Conservation (phyloP, 768 basidiomycete species). For the Mycena filopes region DNA sequence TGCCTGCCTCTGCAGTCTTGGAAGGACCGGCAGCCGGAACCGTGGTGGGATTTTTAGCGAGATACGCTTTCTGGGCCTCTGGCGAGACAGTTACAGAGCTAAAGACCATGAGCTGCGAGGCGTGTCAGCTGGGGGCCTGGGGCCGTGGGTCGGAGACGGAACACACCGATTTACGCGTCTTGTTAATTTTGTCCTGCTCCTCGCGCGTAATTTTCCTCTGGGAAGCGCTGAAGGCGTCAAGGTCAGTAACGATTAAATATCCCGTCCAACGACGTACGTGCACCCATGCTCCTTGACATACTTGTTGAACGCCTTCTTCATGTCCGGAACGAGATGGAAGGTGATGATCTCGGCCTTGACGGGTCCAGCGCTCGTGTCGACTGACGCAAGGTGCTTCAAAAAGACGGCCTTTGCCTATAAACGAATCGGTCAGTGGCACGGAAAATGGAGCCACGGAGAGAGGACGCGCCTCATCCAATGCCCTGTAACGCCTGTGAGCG, state of each 20-base stretch:
- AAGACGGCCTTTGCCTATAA: conserved; percentile 37
- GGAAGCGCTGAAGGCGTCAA: conserved; percentile 32
- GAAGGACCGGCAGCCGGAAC: not conserved
- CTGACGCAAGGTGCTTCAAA: conserved; percentile 38
- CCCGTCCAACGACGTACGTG: conserved; percentile 35
- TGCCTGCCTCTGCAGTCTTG: conserved; percentile 7
- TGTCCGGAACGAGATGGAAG: conserved; percentile 46
- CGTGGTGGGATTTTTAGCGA: conserved; percentile 27
- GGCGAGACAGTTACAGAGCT: conserved; percentile 32
- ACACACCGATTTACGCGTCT: conserved; percentile 42
- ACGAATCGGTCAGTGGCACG: not conserved
- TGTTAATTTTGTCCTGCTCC: conserved; percentile 44
- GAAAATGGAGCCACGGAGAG: not conserved
- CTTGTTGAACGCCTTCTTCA: conserved; percentile 42
- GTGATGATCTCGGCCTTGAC: conserved; percentile 41
- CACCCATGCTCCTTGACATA: conserved; percentile 43
- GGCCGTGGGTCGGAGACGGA: too few relatives aligned
- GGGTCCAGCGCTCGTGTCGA: conserved; percentile 38
- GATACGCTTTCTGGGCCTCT: conserved; percentile 26
- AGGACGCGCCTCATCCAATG: conserved; percentile 14
- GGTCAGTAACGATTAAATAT: not conserved
- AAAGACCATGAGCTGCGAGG: conserved; percentile 31
- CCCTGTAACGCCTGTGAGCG: not conserved
- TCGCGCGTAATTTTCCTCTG: conserved; percentile 39
- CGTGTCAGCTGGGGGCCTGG: too few relatives aligned